Evolutionary conservation across 345 rosid genomes (phyloP).

Genomic region (Conringia planisiliqua): DNA sequence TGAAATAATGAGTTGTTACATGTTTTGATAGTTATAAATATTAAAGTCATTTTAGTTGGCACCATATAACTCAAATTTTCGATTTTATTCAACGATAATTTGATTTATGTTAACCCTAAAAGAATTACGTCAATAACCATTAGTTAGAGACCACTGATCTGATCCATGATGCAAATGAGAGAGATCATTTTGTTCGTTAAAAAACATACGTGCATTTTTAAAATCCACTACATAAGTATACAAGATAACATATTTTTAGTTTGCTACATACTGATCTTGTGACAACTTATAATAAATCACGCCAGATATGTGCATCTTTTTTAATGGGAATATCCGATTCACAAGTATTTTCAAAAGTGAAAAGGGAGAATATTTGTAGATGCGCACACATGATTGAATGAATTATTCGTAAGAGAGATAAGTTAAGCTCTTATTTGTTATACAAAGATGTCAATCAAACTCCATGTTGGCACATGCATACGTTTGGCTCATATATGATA

Average conservation of each 20-base stretch:
- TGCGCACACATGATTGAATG: constrained; percentile 14
- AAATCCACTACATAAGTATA: neutral
- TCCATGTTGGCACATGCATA: constrained; percentile 29
- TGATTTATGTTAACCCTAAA: neutral
- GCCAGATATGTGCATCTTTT: neutral
- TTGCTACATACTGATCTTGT: neutral
- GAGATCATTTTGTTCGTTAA: neutral
- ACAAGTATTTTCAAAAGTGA: neutral
- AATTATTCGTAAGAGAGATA: constrained; percentile 13
- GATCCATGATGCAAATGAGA: neutral
- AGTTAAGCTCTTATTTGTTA: constrained; percentile 25
- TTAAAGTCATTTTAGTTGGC: neutral
- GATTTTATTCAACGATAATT: neutral
- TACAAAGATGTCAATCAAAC: constrained; percentile 25
- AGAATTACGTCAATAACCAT: neutral
- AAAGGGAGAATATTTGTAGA: constrained; percentile 8
- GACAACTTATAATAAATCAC: neutral
- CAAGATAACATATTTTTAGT: neutral
- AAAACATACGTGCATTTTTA: neutral
- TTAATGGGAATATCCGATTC: neutral
- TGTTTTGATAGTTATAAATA: neutral
- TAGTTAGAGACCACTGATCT: neutral
- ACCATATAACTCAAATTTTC: neutral
- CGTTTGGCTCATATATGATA: constrained; percentile 10
- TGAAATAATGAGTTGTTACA: neutral